Evolutionary conservation across 2,329 filamentous ascomycete species (phyloP).

Genomic region (Cladosporium halotolerans): DNA sequence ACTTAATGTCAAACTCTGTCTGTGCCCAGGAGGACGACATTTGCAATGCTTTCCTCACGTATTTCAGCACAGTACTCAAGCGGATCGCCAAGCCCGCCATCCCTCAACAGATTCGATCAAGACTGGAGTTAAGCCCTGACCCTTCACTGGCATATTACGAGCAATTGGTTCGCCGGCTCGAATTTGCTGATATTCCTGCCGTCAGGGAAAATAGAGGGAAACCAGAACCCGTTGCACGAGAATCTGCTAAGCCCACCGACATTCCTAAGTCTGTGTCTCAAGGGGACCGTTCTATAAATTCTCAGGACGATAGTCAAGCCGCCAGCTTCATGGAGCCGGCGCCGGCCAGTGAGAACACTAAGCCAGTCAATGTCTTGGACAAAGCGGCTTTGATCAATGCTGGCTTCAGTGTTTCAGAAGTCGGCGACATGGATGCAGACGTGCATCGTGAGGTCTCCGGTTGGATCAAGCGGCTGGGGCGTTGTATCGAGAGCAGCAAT

Average conservation of each 20-base stretch:
- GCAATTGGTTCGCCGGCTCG: not conserved
- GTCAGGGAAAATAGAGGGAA: constrained; percentile 5
- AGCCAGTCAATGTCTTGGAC: not conserved
- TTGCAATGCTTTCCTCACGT: not conserved
- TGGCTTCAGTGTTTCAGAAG: constrained; percentile 4
- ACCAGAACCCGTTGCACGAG: not conserved
- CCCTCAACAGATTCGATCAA: not conserved
- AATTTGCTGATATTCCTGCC: constrained; percentile 2
- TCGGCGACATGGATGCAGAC: not conserved
- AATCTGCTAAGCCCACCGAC: not conserved
- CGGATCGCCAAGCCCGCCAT: constrained; percentile 1
- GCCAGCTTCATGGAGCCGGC: no score
- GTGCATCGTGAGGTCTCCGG: not conserved
- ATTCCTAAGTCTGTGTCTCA: no score
- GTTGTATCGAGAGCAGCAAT: constrained; percentile 19
- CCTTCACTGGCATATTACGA: constrained; percentile 2
- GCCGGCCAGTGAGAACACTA: no score
- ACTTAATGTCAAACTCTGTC: not conserved
- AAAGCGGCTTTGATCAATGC: not conserved
- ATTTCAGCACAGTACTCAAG: not conserved
- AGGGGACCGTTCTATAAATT: no score
- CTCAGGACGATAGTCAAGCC: no score
- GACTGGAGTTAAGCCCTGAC: not conserved
- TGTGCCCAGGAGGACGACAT: no score
- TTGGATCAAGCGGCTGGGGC: constrained; percentile 16